Evolutionary conservation across 108 stramenopile species (phyloP).

Genomic region (Cyclotella sp.): DNA sequence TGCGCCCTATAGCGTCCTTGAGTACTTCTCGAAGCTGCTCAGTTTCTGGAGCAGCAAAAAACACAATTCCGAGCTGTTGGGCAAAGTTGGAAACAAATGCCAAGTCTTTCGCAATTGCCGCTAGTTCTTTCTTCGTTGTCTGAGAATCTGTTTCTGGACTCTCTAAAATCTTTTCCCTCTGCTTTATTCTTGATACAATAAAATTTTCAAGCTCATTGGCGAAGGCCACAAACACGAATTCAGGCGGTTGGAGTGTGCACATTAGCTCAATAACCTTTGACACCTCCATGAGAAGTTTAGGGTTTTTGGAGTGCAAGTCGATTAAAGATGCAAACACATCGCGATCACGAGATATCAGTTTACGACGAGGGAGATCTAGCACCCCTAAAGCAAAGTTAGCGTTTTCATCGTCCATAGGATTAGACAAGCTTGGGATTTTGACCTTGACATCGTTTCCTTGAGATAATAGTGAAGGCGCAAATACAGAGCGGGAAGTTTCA

Average conservation of each 20-base stretch:
- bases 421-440: conserved; percentile 24
- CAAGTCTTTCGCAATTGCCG: conserved; percentile 60
- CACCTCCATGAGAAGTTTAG: conserved; percentile 69
- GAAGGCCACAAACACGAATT: conserved; percentile 87
- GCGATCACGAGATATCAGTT: conserved; percentile 74
- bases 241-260: conserved; percentile 87
- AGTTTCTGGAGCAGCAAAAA: conserved; percentile 76
- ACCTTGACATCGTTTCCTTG: conserved; percentile 9
- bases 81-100: conserved; percentile 86
- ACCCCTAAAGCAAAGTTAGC: conserved; percentile 77
- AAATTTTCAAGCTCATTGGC: conserved; percentile 80
- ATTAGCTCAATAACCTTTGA: conserved; percentile 80
- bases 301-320: conserved; percentile 71
- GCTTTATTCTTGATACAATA: conserved; percentile 38
- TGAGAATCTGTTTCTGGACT: conserved; percentile 37
- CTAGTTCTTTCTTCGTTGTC: conserved; percentile 36
- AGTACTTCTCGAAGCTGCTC: conserved; percentile 60
- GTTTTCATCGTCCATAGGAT: conserved; percentile 71
- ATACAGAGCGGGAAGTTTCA: conserved; percentile 41
- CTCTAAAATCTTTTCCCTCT: conserved; percentile 25
- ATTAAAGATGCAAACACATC: conserved; percentile 80
- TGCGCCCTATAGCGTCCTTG: conserved; percentile 72
- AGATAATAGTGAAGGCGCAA: conserved; percentile 23
- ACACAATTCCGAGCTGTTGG: conserved; percentile 80
- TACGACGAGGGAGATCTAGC: conserved; percentile 54